Base-by-base conservation (phyloP, 73 alveolate species). In the Stentor roeselii region DNA sequence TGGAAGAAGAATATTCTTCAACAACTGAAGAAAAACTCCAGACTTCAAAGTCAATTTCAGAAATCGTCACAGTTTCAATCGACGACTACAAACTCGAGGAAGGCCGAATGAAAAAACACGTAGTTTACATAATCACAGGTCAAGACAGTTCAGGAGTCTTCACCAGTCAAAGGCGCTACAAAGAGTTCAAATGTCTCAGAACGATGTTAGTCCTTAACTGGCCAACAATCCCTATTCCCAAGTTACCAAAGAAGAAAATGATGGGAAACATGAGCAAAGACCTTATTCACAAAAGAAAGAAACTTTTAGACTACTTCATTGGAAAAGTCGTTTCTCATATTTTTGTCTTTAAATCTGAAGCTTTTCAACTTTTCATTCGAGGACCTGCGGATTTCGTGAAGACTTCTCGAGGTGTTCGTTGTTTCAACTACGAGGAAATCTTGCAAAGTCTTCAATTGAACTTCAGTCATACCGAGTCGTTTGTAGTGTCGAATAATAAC, bases 151-250 rank as follows among this genome's bases (percentile, higher is more conserved):
- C 78, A 41, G 93, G 93, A 36, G 39, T 59, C 3, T 87, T 87
- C 59, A 87, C 82, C 14, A 40, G 42, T 31, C 38, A 36, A 82
- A 88, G 98, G 74, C 87, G 99, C 83, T 97, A 91, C 85, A 90
- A 90, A 75, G 99, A 97, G 74, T 97, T 96, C 84, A 89, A 83
- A 92, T 85, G 87, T 77, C 86, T 97, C 67, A 93, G 99, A 87
- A 84, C 86, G 75, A 74, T 85, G 35, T 75, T 97, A 59, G 61
- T 74, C n/a, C 84, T 86, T 40, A 89, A 94, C 75, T 97, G 98
- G 95, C 98, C 99, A 1, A 96, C 99, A 3, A 95, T 94, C 82
- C 86, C 76, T 75, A 89, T 97, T 60, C 99, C 99, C 3, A 97
- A 98, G 32, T 84, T 97, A 50, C 98, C 98, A 2, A 93, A 92